A percentile compares a stretch with the other conserved stretches of the same genome.
Evolutionary conservation across 176 grass and related monocot species (phyloP).

Genomic region (Alloteropsis semialata): DNA sequence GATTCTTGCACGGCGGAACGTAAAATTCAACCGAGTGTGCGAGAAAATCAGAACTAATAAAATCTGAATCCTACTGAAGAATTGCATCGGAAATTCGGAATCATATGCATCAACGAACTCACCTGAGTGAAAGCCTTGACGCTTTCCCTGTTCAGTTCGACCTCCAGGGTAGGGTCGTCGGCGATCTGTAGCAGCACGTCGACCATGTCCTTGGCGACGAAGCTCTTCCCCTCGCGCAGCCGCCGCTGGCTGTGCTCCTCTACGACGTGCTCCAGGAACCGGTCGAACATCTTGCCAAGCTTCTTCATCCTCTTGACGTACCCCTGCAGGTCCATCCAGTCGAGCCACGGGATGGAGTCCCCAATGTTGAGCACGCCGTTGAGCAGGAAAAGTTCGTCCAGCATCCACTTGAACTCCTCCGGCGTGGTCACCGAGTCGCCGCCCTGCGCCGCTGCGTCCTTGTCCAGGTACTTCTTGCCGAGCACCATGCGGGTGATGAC

Average conservation of each 20-base stretch:
- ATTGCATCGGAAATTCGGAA: not conserved
- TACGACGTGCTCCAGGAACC: conserved; percentile 82
- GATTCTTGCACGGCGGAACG: not conserved
- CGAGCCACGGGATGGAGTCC: conserved; percentile 82
- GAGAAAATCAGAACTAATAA: not conserved
- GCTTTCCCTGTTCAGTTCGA: conserved; percentile 57
- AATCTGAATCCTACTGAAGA: not conserved
- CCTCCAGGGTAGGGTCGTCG: conserved; percentile 61
- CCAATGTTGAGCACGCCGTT: conserved; percentile 95
- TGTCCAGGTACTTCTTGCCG: conserved; percentile 79
- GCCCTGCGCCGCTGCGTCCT: not conserved
- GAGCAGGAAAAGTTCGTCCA: conserved; percentile 85
- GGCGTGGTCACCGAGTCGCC: conserved; percentile 40
- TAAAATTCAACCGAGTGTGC: not conserved
- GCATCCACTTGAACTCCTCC: conserved; percentile 89
- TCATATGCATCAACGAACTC: no score
- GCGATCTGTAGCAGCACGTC: conserved; percentile 82
- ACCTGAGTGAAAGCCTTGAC: conserved; percentile 93
- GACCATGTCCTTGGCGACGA: conserved; percentile 83
- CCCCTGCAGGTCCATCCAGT: conserved; percentile 78
- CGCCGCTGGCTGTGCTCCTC: conserved; percentile 69
- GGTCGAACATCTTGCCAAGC: conserved; percentile 65
- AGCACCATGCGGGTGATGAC: conserved; percentile 90
- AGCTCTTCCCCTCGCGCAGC: conserved; percentile 38
- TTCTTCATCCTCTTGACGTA: conserved; percentile 91